Evolutionary conservation across 1,284 basidiomycete genomes (phyloP), one percentile per base, ranked within the genome.

Genomic region (Ganoderma multipileum): DNA sequence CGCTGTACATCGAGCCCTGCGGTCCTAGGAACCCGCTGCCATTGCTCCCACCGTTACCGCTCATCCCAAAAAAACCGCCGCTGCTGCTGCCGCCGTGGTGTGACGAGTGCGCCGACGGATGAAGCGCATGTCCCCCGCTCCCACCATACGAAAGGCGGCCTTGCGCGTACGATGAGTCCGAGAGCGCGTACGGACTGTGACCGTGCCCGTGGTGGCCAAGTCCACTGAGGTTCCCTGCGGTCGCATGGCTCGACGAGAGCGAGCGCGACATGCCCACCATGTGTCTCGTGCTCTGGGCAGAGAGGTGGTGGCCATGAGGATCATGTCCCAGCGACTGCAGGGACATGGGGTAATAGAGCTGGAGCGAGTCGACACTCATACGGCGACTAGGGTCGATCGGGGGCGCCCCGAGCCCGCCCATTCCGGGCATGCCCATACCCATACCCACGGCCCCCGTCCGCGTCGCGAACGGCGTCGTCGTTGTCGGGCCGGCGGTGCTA

Each of bases 281-380:
- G 61, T 79, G 77, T 36, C 78, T 76, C 47, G 78, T 78, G 41
- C 65, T 70, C 20, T 63, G 41, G 3, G 63, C 41, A 28, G 72
- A 67, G 50, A 71, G 65, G 47, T 67, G 69, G 59, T 69, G 69
- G 38, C 65, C 66, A 47, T 71, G 68, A 23, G 71, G 69, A 30
- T 72, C 68, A 67, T 75, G 74, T 52, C 65, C 68, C 60, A 78
- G 73, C 12, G 88, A 87, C 76, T 91, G 90, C 18, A 93, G 84
- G 6, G 89, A 88, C 85, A 92, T 88, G 12, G 91, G 91, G 74
- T 90, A 89, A 77, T 92, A 92, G 38, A 93, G 82, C 75, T 91
- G 89, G 44, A 93, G 81, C 68, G 84, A 84, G 72, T 92, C 90
- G 23, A 86, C 80, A 18, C 83, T 79, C 75, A 83, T 76, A 50